Base-by-base conservation (phyloP, 208 protist genomes). In the Wallacemonas collosoma region DNA sequence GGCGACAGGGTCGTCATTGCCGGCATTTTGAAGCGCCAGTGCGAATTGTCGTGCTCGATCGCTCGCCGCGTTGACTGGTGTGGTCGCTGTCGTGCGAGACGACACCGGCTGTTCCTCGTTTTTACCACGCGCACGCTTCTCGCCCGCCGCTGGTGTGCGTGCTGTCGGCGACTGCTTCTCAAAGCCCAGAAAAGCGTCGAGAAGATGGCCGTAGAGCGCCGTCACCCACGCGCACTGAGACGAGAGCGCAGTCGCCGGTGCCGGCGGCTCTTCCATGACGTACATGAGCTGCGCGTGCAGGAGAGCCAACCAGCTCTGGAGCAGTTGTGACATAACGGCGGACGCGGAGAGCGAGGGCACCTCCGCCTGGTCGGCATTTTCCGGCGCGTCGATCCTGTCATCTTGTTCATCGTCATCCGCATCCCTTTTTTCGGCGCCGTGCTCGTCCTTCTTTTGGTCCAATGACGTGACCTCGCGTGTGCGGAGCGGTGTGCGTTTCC, bases 191-290 rank as follows among this genome's bases (percentile, higher is more conserved):
- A 65, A 65, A 9, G 60, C 60, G 60, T 65, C 41, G 60, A 65
- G 60, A 44, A 65, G 41, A 17, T 65, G 60, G 0, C 60, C 60
- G 60, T 65, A 65, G 40, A 65, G 60, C 41, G 60, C 60, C 41
- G 44, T 65, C 11, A 51, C 60, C 60, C 60, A 65, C 8, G n/a
- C 12, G 43, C 60, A 65, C 60, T 38, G 12, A 4, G 7, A 41
- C 14, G 56, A 62, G 8, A 43, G 26, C 56, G 7, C 38, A 6
- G 7, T 38, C 38, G 8, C 36, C 5, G 38, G 35, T 3, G 36
- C 15, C 26, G 7, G 6, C 36, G 7, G 40, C 36, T 65, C 60
- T 36, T 8, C 6, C 43, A 65, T 9, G 41, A 65, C 15, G 5
- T 0, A 9, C 41, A 15, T 5, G 3, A 65, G 60, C 17, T 65